Percentiles rank a stretch among this genome's conserved stretches.
Evolutionary conservation across 768 basidiomycete genomes (phyloP).

Genomic region (Pleurotus platypus): DNA sequence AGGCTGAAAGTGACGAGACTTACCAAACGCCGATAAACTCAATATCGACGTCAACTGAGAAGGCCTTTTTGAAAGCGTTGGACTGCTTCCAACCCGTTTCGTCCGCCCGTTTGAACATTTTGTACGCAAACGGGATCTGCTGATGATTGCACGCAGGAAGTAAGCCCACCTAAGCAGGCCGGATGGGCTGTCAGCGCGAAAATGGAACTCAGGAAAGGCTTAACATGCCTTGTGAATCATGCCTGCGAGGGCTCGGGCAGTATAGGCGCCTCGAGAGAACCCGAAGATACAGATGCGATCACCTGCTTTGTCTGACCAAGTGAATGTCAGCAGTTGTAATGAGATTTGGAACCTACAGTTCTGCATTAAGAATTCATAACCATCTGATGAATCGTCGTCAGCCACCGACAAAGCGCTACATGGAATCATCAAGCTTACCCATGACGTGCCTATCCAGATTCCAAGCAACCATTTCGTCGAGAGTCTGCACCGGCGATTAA

Average conservation of each 20-base stretch:
- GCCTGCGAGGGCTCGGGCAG: constrained; percentile 50
- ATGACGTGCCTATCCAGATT: constrained; percentile 47
- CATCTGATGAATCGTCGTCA: not conserved
- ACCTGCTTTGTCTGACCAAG: constrained; percentile 37
- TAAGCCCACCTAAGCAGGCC: constrained; percentile 27
- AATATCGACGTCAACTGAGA: constrained; percentile 49
- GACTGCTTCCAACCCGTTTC: constrained; percentile 43
- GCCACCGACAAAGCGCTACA: not conserved
- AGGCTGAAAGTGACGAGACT: constrained; percentile 7
- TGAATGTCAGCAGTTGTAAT: constrained; percentile 17
- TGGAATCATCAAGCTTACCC: constrained; percentile 24
- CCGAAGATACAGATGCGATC: constrained; percentile 67
- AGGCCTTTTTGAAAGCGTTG: constrained; percentile 51
- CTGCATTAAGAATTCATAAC: constrained; percentile 20
- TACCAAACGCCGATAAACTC: constrained; percentile 63
- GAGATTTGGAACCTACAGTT: constrained; percentile 61
- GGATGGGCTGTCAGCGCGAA: no score
- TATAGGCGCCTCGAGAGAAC: constrained; percentile 67
- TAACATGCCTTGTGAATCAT: constrained; percentile 44
- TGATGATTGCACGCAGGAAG: constrained; percentile 45
- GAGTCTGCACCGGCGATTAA: constrained; percentile 23
- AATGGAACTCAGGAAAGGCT: no score
- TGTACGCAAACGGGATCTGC: constrained; percentile 62
- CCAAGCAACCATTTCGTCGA: constrained; percentile 49
- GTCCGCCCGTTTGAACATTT: constrained; percentile 55